phyloP scores from a whole-genome alignment of 139 green algal species.

The Closterium sp. region DNA sequence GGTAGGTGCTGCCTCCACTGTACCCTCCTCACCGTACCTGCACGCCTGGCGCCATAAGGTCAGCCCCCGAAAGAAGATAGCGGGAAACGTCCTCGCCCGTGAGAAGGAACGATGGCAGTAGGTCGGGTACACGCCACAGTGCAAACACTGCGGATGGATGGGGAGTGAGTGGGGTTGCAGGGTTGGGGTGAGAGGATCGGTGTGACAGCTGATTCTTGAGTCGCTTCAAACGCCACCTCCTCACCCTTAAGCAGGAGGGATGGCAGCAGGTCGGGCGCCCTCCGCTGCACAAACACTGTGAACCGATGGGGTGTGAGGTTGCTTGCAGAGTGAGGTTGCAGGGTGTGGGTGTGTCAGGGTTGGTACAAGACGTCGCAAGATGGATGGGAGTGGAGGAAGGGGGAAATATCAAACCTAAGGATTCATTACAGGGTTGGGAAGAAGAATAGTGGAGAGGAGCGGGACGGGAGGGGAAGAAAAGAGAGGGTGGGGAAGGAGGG shows the following conservation, averaged over 20 bases:
- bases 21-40: not conserved
- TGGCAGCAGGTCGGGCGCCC: too few relatives aligned
- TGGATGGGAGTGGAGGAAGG: too few relatives aligned
- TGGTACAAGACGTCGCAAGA: not conserved
- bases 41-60: slow-evolving; percentile 53
- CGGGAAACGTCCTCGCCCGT: slow-evolving; percentile 37
- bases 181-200: not conserved
- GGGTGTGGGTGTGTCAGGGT: not conserved
- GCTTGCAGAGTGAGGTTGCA: too few relatives aligned
- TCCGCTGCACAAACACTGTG: not conserved
- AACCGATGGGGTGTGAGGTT: too few relatives aligned
- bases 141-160: slow-evolving; percentile 34
- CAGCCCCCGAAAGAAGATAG: slow-evolving; percentile 43
- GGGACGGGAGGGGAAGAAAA: not conserved
- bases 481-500: not conserved
- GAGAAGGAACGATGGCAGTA: slow-evolving; percentile 43
- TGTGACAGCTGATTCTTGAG: too few relatives aligned
- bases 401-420: too few relatives aligned
- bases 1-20: too few relatives aligned
- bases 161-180: not conserved
- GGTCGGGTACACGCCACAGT: slow-evolving; percentile 43
- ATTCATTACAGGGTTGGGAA: too few relatives aligned
- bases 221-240: too few relatives aligned
- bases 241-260: too few relatives aligned
- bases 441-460: too few relatives aligned